Evolutionary conservation across 352 stramenopile species (phyloP), one percentile per base, ranked within the genome.

Genomic region (Pythium vanterpoolii): DNA sequence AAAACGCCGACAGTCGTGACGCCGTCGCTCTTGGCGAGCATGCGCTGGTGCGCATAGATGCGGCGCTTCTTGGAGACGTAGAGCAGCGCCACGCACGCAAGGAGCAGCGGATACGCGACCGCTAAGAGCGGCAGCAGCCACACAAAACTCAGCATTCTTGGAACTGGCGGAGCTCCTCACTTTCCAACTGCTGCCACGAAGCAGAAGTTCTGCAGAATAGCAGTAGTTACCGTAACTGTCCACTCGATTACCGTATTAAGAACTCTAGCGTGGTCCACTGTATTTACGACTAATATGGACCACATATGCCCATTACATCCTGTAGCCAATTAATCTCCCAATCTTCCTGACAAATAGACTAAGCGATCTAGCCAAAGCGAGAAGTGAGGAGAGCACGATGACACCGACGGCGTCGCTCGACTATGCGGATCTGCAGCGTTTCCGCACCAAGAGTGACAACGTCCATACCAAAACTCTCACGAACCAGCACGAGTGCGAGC

Each of bases 401-500:
- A n/a, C 42, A 18, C 16, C n/a, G 6, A 48, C 52, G 28, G 21
- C 42, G 27, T 50, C 54, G 47, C 42, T 69, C 11, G 62, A 69
- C 39, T 55, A 44, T 40, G 24, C 34, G 48, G 46, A 39, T 26
- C 72, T 80, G 62, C 69, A 86, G 65, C 58, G 49, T 46, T 87
- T 77, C 51, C 77, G 74, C 64, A 69, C 66, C 56, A 82, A 83
- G 48, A 77, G 62, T 68, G 77, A 90, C 51, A 68, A 68, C 21
- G 51, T 89, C 16, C 33, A 52, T 10, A 89, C 83, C 18, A 69
- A 71, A 44, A 89, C 83, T 55, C 78, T 81, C 44, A 55, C 34
- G 40, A 79, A 90, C 48, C 92, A 98, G 73, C 60, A 89, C 34
- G 79, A 93, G 36, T 96, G 89, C 40, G 94, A 98, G 75, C 30